Evolutionary conservation across 2,329 filamentous ascomycete genomes (phyloP).

Genomic region (Cryphonectria japonica): DNA sequence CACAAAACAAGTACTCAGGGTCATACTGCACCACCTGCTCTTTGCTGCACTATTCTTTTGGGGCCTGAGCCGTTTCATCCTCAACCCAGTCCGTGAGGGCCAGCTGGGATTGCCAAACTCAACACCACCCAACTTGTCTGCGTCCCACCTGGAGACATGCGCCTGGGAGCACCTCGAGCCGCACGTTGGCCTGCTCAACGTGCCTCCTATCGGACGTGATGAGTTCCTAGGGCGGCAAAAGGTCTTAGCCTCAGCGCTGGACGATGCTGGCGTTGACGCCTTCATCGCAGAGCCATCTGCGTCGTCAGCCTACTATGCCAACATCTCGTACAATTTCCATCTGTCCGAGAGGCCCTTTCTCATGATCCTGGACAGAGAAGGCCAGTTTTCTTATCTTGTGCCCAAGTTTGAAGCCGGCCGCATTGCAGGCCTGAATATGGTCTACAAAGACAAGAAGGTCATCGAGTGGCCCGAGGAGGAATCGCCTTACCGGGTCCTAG

Average conservation of each 20-base stretch:
- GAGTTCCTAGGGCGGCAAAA: slow-evolving; percentile 36
- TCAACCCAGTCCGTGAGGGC: neutral
- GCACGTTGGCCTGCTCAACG: slow-evolving; percentile 34
- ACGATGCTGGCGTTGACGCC: slow-evolving; percentile 35
- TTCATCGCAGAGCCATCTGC: slow-evolving; percentile 39
- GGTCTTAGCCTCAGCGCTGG: slow-evolving; percentile 33
- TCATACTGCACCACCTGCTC: neutral
- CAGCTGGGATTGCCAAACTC: neutral
- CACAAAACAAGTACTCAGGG: neutral
- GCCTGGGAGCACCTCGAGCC: slow-evolving; percentile 35
- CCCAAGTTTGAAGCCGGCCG: slow-evolving; percentile 38
- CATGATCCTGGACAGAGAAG: slow-evolving; percentile 34
- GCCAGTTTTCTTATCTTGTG: slow-evolving; percentile 36
- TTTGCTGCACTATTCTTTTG: neutral
- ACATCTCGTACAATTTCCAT: slow-evolving; percentile 32
- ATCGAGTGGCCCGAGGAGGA: slow-evolving; percentile 37
- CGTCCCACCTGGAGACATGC: slow-evolving; percentile 32
- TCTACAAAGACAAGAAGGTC: slow-evolving; percentile 34
- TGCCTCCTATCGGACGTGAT: slow-evolving; percentile 34
- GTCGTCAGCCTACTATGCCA: slow-evolving; percentile 34
- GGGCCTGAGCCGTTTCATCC: neutral
- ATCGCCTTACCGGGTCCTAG: slow-evolving; percentile 35
- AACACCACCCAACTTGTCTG: slow-evolving; percentile 1
- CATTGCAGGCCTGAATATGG: slow-evolving; percentile 37
- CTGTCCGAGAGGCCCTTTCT: slow-evolving; percentile 38